phyloP scores from a whole-genome alignment of 2,329 filamentous ascomycete species.

The Cladosporium sp. region DNA sequence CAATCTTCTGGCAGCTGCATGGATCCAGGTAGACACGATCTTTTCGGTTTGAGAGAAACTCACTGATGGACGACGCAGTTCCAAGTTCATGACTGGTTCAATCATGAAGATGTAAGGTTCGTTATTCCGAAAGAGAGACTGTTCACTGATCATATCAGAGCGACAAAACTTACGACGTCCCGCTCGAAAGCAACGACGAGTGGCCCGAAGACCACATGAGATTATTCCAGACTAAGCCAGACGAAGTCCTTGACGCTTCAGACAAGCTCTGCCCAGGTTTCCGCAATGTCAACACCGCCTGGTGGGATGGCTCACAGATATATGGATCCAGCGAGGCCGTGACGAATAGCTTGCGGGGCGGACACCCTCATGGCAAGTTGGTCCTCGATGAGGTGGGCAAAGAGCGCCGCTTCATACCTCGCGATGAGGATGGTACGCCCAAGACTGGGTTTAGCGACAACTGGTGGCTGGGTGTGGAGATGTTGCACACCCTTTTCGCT shows the following conservation, averaged over 20 bases:
- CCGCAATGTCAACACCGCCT: slow-evolving; percentile 45
- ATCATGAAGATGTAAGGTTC: slow-evolving; percentile 3
- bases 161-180: slow-evolving; percentile 22
- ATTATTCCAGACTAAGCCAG: slow-evolving; percentile 39
- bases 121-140: no score
- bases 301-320: slow-evolving; percentile 52
- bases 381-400: slow-evolving; percentile 37
- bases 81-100: slow-evolving; percentile 48
- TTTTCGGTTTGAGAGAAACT: background rate
- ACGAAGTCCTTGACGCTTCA: slow-evolving; percentile 38
- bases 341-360: slow-evolving; percentile 40
- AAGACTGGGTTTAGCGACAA: slow-evolving; percentile 47
- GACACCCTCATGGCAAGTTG: slow-evolving; percentile 43
- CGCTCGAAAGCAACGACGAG: slow-evolving; percentile 20
- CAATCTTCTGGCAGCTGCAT: slow-evolving; percentile 50
- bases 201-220: slow-evolving; percentile 39
- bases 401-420: slow-evolving; percentile 41
- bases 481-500: slow-evolving; percentile 50
- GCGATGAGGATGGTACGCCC: slow-evolving; percentile 41
- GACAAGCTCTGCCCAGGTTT: slow-evolving; percentile 45
- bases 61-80: slow-evolving; percentile 38
- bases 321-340: slow-evolving; percentile 45
- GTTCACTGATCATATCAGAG: slow-evolving; percentile 19
- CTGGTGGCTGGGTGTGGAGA: slow-evolving; percentile 51
- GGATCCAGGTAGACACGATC: slow-evolving; percentile 26